Percentiles rank a stretch among this genome's conserved stretches.
These are phyloP conservation scores for Tranzscheliella williamsii DNA, from an alignment of 1,284 basidiomycete genomes.

Conservation along the genomic window DNA sequence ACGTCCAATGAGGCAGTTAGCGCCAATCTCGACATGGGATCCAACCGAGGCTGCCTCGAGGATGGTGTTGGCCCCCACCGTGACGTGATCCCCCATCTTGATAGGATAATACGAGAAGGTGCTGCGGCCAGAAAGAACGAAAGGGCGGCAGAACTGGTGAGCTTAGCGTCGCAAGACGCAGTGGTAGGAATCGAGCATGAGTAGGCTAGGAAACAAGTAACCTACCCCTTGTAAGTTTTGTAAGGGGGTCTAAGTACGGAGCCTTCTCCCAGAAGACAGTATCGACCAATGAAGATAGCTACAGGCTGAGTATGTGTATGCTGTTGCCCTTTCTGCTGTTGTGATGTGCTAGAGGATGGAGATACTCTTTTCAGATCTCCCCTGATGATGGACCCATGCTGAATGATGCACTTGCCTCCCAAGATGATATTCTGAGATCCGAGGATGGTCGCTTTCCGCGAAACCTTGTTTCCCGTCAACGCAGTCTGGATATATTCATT, in stretches of 20 bases:
- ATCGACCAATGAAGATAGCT: conserved; percentile 87
- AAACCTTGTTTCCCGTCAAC: conserved; percentile 90
- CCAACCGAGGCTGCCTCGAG: conserved; percentile 94
- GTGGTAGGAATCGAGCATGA: too few species aligned
- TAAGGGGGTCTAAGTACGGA: conserved; percentile 74
- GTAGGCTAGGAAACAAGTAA: too few species aligned
- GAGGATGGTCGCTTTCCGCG: conserved; percentile 85
- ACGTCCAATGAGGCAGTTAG: conserved; percentile 92
- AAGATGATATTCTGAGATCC: conserved; percentile 96
- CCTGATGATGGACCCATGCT: conserved; percentile 81
- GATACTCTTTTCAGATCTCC: conserved; percentile 74
- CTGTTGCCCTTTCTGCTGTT: conserved; percentile 5
- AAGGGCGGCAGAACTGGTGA: too few species aligned
- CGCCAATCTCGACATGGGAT: conserved; percentile 90
- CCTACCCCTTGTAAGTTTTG: conserved; percentile 69
- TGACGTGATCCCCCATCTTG: conserved; percentile 92
- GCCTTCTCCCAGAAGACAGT: conserved; percentile 86
- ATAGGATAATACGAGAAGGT: conserved; percentile 97
- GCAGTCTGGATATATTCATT: conserved; percentile 54
- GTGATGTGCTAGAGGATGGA: conserved; percentile 71
- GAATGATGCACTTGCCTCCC: conserved; percentile 94
- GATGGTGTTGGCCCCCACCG: conserved; percentile 82
- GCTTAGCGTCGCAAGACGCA: too few species aligned
- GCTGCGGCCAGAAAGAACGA: too few species aligned
- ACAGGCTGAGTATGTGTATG: conserved; percentile 66